Evolutionary conservation across 345 rosid genomes (phyloP), one percentile per base, ranked within the genome.

Genomic region (Sapria himalayana): DNA sequence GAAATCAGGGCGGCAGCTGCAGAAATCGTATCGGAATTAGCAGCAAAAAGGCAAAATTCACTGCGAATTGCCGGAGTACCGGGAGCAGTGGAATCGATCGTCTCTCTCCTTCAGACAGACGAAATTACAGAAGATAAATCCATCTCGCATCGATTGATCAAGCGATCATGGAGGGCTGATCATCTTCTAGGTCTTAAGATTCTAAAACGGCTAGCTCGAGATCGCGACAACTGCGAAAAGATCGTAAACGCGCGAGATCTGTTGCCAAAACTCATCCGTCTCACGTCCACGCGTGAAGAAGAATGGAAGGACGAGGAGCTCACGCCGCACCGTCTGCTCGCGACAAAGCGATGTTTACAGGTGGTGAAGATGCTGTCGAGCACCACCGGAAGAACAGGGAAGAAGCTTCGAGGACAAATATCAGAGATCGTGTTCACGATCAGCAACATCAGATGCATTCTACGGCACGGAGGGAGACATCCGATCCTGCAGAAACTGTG

Each of bases 21-120:
- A 1, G 92, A 81, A 39, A 69, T 81, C 37, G 55, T 85, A 24
- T 65, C 92, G 7, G 74, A 64, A 46, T 57, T 85, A 2, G 84
- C 84, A 0, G 71, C 92, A 2, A 78, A 67, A 59, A 85, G 73
- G 52, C 94, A 81, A 23, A 81, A 78, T 55, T 67, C 86, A 5
- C 62, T 85, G 0, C 63, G 96, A 12, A 86, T 85, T 5, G 69
- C 93, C 0, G 92, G 86, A 39, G 78, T 81, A 43, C 72, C 92
- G 9, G 96, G 94, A 0, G 84, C 94, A 8, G 66, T 85, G 86
- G 92, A 85, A 55, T 85, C 96, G 4, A 81, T 85, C 41, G 81
- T 94, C 22, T 81, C 94, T 19, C 69, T 85, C 21, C 75, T 85
- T 21, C 77, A 78, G 52, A 71, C 45, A 12, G 94, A 81, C 43